Conservation (phyloP, 139 green algal genomes). For the Prasinococcaceae sp. region DNA sequence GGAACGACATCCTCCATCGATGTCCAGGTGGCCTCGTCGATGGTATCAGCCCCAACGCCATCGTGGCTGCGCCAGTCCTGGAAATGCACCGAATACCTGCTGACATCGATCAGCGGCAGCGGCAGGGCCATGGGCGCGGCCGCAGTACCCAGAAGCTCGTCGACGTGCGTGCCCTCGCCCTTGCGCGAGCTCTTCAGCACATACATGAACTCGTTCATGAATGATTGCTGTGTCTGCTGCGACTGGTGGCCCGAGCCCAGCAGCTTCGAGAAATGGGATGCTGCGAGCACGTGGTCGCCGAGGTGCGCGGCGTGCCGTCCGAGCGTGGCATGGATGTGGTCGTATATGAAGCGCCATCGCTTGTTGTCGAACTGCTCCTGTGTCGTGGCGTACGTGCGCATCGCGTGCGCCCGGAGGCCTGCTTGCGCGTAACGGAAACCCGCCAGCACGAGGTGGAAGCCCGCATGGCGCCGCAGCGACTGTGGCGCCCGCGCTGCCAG, state of each 20-base stretch:
- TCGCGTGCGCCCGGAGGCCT: conserved; percentile 33
- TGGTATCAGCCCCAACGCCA: no score
- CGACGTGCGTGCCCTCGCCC: background rate
- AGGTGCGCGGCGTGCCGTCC: conserved; percentile 30
- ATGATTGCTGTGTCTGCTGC: conserved; percentile 34
- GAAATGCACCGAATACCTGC: conserved; percentile 31
- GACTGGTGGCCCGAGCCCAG: conserved; percentile 31
- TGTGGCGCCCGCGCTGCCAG: no score
- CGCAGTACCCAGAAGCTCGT: background rate
- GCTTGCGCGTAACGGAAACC: conserved; percentile 53
- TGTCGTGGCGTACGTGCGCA: conserved; percentile 52
- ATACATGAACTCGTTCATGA: conserved; percentile 42
- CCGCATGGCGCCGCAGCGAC: conserved; percentile 32
- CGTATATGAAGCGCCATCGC: conserved; percentile 52
- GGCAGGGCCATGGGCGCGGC: conserved; percentile 19
- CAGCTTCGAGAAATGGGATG: conserved; percentile 38
- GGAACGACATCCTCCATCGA: no score
- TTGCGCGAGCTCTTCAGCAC: background rate
- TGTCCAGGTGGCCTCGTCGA: no score
- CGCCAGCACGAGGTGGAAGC: conserved; percentile 67
- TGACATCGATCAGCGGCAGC: conserved; percentile 39
- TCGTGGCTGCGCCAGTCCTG: conserved; percentile 36
- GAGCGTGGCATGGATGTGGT: conserved; percentile 64
- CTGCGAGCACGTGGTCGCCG: conserved; percentile 26
- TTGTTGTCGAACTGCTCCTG: conserved; percentile 38